Evolutionary conservation across 106 monocot species (phyloP), one percentile per base, ranked within the genome.

Genomic region (Dendrobium officinale): DNA sequence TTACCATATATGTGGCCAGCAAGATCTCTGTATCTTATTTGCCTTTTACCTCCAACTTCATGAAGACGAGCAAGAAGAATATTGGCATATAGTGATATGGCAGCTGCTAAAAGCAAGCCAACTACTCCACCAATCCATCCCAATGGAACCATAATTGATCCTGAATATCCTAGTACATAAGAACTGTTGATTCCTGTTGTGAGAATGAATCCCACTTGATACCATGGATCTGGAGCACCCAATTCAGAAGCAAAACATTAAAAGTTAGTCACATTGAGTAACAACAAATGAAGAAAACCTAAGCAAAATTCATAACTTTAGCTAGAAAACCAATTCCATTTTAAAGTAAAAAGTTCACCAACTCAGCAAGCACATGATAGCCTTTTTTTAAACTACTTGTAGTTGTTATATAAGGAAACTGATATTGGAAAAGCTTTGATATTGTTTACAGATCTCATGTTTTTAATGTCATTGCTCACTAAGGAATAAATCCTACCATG

Each of bases 11-110:
- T 94, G 79, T 93, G 90, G 2, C 92, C 98, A 78, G 98, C 98
- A 77, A 99, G 91, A 84, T 99, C 98, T 82, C 98, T 91, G 83
- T 99, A 99, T 89, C 98, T 81, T 41, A 99, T 99, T 80, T 95
- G 92, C 70, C 95, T 85, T 82, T 86, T 95, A 42, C 98, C 98
- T 13, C 92, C 98, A 61, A 92, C 42, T 85, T 95, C 91, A 80
- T 99, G 98, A 73, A 99, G 95, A 16, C 88, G 88, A 43, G 95
- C 92, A 74, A 99, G 56, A 59, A 99, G 95, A 43, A 77, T 45
- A 82, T 99, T 99, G 42, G 98, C 95, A 86, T 99, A 91, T 11
- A 99, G 77, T 37, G 98, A 99, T 45, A 99, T 90, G 13, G 91
- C 92, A 45, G 91, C 98, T 6, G 98, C 95, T n/a, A 99, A 81